phyloP scores from a whole-genome alignment of 768 basidiomycete species.

The Pisolithus marmoratus region DNA sequence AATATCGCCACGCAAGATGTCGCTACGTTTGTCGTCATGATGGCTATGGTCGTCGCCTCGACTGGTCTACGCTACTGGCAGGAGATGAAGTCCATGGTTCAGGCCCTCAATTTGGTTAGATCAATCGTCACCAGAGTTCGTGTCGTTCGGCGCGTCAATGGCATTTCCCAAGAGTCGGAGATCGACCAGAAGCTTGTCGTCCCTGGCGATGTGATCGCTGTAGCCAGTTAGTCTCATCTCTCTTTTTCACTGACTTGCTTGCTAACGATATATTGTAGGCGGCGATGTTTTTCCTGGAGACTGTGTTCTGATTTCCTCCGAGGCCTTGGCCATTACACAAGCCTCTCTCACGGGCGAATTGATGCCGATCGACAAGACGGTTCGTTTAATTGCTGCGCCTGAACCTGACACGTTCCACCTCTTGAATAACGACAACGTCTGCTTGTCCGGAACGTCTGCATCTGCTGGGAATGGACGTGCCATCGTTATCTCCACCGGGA shows the following conservation, averaged over 20 bases:
- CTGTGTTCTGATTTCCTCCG: slow-evolving; percentile 28
- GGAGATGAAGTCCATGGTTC: slow-evolving; percentile 29
- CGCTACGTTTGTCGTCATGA: slow-evolving; percentile 30
- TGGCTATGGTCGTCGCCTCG: slow-evolving; percentile 31
- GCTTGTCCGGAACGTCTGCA: slow-evolving; percentile 31
- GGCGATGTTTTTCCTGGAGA: slow-evolving; percentile 34
- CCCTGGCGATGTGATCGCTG: slow-evolving; percentile 27
- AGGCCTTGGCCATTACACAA: slow-evolving; percentile 29
- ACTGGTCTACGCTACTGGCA: slow-evolving; percentile 31
- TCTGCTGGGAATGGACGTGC: slow-evolving; percentile 27
- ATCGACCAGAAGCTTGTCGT: slow-evolving; percentile 27
- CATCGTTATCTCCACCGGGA: slow-evolving; percentile 27
- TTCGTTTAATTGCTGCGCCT: slow-evolving; percentile 10
- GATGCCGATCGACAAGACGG: slow-evolving; percentile 28
- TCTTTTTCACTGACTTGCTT: background rate
- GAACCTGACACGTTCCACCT: slow-evolving; percentile 21
- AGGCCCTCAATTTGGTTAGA: slow-evolving; percentile 29
- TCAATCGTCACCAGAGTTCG: slow-evolving; percentile 29
- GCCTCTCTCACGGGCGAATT: slow-evolving; percentile 34
- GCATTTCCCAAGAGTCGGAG: slow-evolving; percentile 20
- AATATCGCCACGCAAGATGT: slow-evolving; percentile 29
- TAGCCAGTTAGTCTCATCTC: slow-evolving; percentile 20
- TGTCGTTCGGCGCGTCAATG: slow-evolving; percentile 22
- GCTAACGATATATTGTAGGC: slow-evolving; percentile 12
- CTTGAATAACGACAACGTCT: slow-evolving; percentile 28